These are phyloP conservation scores for Paraphoma sp. DNA, from an alignment of 2,329 filamentous ascomycete species.

Conservation along the genomic window DNA sequence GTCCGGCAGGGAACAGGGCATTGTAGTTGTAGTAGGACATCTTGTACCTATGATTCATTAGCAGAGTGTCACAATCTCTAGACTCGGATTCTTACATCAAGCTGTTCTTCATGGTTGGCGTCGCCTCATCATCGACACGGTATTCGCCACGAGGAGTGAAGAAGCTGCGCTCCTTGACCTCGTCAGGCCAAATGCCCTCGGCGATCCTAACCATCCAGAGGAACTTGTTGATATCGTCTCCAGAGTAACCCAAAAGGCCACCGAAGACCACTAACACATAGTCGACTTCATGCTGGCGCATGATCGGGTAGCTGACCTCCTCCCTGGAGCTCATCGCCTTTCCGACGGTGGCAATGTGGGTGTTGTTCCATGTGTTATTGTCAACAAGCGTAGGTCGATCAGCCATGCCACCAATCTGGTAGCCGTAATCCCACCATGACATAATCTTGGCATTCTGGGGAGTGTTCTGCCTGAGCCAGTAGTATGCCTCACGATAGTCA, in stretches of 20 bases:
- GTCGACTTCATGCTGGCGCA: conserved; percentile 97
- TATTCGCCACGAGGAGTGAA: conserved; percentile 96
- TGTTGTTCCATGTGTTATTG: conserved; percentile 99
- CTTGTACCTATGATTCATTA: conserved; percentile 79
- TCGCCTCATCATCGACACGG: conserved; percentile 89
- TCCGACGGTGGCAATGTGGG: conserved; percentile 97
- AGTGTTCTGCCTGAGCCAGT: conserved; percentile 99
- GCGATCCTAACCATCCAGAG: conserved; percentile 99
- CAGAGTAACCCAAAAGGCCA: conserved; percentile 93
- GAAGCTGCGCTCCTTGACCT: conserved; percentile 95
- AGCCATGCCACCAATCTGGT: conserved; percentile 99
- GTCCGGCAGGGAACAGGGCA: conserved; percentile 86
- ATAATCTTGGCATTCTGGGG: conserved; percentile 95
- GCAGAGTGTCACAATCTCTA: conserved; percentile 5
- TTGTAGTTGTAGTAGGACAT: conserved; percentile 99
- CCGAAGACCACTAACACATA: conserved; percentile 98
- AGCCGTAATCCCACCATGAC: conserved; percentile 99
- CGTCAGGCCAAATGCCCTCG: conserved; percentile 99
- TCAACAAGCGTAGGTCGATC: conserved; percentile 96
- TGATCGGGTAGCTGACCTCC: conserved; percentile 98
- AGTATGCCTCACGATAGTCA: conserved; percentile 98
- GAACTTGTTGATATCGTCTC: conserved; percentile 99
- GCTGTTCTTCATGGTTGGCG: conserved; percentile 98
- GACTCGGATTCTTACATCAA: conserved; percentile 76
- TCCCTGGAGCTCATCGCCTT: conserved; percentile 98